Base-by-base conservation (phyloP, 768 basidiomycete species). In the Lactarius trivialis region DNA sequence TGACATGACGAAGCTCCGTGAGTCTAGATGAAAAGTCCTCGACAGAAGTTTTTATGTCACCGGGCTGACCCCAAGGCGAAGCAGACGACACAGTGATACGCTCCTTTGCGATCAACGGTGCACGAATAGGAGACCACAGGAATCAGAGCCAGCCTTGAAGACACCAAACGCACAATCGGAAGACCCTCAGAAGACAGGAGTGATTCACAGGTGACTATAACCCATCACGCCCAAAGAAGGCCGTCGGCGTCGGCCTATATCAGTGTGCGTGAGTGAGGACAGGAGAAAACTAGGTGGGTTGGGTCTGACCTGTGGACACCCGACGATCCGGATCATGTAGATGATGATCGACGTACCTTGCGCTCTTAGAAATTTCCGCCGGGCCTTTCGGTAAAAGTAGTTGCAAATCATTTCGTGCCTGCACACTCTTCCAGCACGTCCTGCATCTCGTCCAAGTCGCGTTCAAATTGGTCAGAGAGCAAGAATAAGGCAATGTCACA, bases 51-150 rank as follows among this genome's bases (percentile, higher is more conserved):
- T 30, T 56, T 3, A 28, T 36, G 17, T 32, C 30, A 0, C 33
- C 51, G 11, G 57, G 58, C 37, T 63, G 61, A 55, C 74, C 68
- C 76, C 75, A 76, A 7, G 73, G 71, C 12, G 75, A 75, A 68
- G 21, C 78, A 58, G 28, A 78, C n/a, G n/a, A n/a, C n/a, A n/a
- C n/a, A n/a, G n/a, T 41, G 26, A 77, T 36, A 5, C 70, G 58
- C 5, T 70, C 71, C 2, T 67, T 63, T 11, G 61, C 60, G 30
- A 68, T 60, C 48, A 37, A 36, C 21, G 48, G 37, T 14, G 12
- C 21, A 7, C 48, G 34, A 17, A 53, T 33, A 33, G 12, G 33
- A 4, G 48, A 17, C 45, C 36, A 21, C 5, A 15, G 9, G 11
- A 21, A 7, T 50, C 49, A 2, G 48, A 51, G 33, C 19, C 51